Evolutionary conservation across 2,329 filamentous ascomycete genomes (phyloP).

Genomic region (Xylaria sp.): DNA sequence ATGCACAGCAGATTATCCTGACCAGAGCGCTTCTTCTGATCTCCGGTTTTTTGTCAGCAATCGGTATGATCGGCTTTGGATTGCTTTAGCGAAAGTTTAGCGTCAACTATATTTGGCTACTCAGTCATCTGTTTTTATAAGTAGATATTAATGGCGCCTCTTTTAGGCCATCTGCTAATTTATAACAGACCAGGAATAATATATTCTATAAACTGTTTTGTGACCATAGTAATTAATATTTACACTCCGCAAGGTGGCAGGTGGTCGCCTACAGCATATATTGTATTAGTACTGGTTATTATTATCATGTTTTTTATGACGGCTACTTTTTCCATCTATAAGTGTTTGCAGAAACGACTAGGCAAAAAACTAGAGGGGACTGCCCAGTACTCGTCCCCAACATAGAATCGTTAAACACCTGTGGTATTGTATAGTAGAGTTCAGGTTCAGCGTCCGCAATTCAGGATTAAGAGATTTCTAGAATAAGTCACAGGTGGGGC

Average conservation of each 20-base stretch:
- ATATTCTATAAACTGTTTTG: background rate
- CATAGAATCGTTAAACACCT: too few relatives aligned
- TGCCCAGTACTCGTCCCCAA: too few relatives aligned
- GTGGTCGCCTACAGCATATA: background rate
- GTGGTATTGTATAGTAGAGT: too few relatives aligned
- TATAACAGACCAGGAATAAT: constrained; percentile 1
- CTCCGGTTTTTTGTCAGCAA: background rate
- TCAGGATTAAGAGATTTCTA: too few relatives aligned
- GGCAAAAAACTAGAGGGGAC: too few relatives aligned
- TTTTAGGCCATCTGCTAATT: background rate
- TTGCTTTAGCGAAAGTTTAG: background rate
- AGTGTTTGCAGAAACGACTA: background rate
- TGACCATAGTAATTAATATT: background rate
- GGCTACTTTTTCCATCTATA: constrained; percentile 2
- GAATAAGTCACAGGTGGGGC: too few relatives aligned
- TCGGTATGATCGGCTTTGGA: background rate
- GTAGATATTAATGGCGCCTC: background rate
- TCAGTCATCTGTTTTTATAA: background rate
- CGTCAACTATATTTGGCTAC: background rate
- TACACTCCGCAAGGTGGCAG: background rate
- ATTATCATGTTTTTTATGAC: background rate
- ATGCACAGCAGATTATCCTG: background rate
- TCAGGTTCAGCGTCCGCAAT: too few relatives aligned
- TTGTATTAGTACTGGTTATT: constrained; percentile 1
- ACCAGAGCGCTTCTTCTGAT: background rate